These are phyloP conservation scores for Yarrowia galli DNA, from an alignment of 1,139 yeast genomes.

Conservation along the genomic window DNA sequence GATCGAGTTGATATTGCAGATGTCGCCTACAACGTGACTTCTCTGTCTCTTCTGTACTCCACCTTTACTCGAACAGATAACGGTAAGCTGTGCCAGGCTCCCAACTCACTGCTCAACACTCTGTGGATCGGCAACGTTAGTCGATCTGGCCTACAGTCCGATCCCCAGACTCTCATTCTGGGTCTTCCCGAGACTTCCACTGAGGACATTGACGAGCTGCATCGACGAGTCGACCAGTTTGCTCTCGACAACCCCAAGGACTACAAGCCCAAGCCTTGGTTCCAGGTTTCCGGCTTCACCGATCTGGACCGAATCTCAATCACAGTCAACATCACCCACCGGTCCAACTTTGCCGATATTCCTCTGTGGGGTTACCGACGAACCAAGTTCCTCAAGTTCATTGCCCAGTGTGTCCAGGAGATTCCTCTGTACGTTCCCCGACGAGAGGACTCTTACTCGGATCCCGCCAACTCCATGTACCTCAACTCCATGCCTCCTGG, in stretches of 20 bases:
- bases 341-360: conserved; percentile 52
- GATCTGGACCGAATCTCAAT: conserved; percentile 51
- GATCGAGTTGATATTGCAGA: conserved; percentile 51
- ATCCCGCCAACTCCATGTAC: conserved; percentile 51
- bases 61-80: conserved; percentile 49
- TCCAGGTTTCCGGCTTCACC: conserved; percentile 50
- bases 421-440: conserved; percentile 52
- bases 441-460: conserved; percentile 49
- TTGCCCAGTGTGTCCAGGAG: conserved; percentile 49
- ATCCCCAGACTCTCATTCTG: conserved; percentile 46
- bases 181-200: conserved; percentile 53
- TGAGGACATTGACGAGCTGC: conserved; percentile 51
- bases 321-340: conserved; percentile 48
- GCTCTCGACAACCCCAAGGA: conserved; percentile 51
- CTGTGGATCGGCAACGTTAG: conserved; percentile 53
- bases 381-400: conserved; percentile 48
- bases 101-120: conserved; percentile 53
- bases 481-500: conserved; percentile 31
- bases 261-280: conserved; percentile 49
- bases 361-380: conserved; percentile 48
- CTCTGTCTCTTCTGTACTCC: conserved; percentile 52
- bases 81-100: conserved; percentile 51
- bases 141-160: conserved; percentile 52
- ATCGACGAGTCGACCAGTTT: conserved; percentile 48
- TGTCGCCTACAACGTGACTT: conserved; percentile 48